phyloP scores from a whole-genome alignment of 257 asterid genomes.

The Coffea eugenioides region DNA sequence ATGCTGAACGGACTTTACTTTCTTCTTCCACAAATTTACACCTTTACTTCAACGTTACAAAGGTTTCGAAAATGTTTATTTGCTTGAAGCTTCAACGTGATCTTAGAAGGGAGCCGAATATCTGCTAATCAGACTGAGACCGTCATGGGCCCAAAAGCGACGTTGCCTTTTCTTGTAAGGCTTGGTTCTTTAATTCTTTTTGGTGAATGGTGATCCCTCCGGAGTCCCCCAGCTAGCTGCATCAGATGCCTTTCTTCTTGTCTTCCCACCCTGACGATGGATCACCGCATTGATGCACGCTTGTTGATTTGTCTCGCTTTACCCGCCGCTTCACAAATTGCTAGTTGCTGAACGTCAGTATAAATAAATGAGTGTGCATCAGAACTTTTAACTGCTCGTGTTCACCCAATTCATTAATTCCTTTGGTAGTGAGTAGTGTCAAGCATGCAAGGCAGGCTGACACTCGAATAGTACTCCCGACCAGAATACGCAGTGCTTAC shows the following conservation, averaged over 20 bases:
- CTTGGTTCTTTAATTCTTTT: neutral
- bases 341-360: neutral
- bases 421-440: neutral
- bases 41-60: neutral
- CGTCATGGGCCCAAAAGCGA: conserved; percentile 5
- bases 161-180: neutral
- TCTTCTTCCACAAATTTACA: neutral
- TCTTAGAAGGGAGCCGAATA: neutral
- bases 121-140: neutral
- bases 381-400: no score
- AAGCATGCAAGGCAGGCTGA: no score
- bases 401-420: neutral
- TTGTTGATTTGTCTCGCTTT: neutral
- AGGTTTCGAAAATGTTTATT: neutral
- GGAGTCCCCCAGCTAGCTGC: neutral
- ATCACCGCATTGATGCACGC: neutral
- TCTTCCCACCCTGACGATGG: neutral
- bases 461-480: no score
- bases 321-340: no score
- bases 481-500: no score
- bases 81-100: neutral
- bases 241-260: conserved; percentile 27
- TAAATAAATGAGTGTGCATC: neutral
- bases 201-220: neutral
- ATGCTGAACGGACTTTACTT: no score